Evolutionary conservation across 495 filamentous ascomycete species (phyloP), one percentile per base, ranked within the genome.

Genomic region (Ascobolus immersus): DNA sequence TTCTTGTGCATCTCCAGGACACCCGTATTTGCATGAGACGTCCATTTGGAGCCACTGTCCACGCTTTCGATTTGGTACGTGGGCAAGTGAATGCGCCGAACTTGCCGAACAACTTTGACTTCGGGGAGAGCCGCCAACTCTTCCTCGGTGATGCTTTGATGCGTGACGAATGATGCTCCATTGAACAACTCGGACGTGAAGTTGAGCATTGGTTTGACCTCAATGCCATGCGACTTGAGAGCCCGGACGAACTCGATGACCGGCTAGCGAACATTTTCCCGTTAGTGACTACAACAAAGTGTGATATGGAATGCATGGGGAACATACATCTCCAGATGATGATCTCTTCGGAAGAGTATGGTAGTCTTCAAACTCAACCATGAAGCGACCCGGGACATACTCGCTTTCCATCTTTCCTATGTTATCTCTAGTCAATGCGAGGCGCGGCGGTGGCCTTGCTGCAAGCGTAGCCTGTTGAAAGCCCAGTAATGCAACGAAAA

Each of bases 361-460:
- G n/a, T n/a, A n/a, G n/a, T 15, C 8, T 40, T 46, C 20, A 38
- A 46, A 41, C 18, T 46, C 44, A 11, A 46, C 44, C 35, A 46
- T 46, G 30, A 32, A 46, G 11, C 42, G 27, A 22, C 44, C 44
- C 5, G 43, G 43, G 23, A 45, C 39, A 35, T n/a, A n/a, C n/a
- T n/a, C n/a, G n/a, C n/a, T n/a, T n/a, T n/a, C n/a, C n/a, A n/a
- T n/a, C n/a, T n/a, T n/a, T n/a, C n/a, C n/a, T n/a, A n/a, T n/a
- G n/a, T n/a, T n/a, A n/a, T n/a, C n/a, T n/a, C n/a, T n/a, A n/a
- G n/a, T n/a, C n/a, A n/a, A n/a, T n/a, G n/a, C n/a, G n/a, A n/a
- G n/a, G n/a, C n/a, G n/a, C n/a, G n/a, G n/a, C n/a, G n/a, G n/a
- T n/a, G n/a, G n/a, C n/a, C n/a, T n/a, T n/a, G n/a, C n/a, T n/a